Percentiles rank a stretch among this genome's conserved stretches.
phyloP scores from a whole-genome alignment of 768 basidiomycete genomes.

The Suillus clintonianus region DNA sequence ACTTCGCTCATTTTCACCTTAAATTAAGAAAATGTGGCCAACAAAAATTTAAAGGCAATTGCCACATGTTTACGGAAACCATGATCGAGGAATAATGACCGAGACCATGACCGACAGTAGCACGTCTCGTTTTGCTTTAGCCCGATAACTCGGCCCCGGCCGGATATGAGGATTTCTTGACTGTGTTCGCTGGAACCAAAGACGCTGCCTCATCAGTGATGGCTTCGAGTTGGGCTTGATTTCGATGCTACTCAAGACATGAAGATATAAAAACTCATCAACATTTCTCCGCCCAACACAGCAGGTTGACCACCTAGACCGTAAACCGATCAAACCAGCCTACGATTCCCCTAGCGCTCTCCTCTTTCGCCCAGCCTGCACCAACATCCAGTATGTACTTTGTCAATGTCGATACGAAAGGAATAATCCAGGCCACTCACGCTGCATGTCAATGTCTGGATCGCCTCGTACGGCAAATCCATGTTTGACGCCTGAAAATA shows the following conservation, averaged over 20 bases:
- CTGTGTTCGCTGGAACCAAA: background rate
- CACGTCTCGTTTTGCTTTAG: no score
- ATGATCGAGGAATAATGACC: background rate
- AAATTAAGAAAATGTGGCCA: background rate
- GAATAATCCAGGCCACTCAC: slow-evolving; percentile 10
- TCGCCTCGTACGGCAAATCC: slow-evolving; percentile 23
- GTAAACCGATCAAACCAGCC: slow-evolving; percentile 50
- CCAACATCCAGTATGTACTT: background rate
- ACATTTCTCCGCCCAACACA: background rate
- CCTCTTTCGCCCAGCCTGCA: slow-evolving; percentile 61
- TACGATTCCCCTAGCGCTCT: slow-evolving; percentile 49
- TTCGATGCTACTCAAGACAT: background rate
- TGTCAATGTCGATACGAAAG: background rate
- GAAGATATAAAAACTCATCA: background rate
- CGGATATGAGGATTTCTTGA: no score
- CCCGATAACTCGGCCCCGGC: no score
- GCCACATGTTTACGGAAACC: background rate
- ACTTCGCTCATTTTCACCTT: background rate
- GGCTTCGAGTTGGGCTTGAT: no score
- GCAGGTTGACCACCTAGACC: no score
- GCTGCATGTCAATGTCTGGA: slow-evolving; percentile 14
- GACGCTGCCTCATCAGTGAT: background rate
- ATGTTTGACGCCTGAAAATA: slow-evolving; percentile 47
- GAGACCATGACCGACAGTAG: background rate
- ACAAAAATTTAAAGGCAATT: background rate